A percentile compares a stretch with the other conserved stretches of the same genome.
Conservation (phyloP, 2,329 filamentous ascomycete species). For the Sordariomycetes sp. region DNA sequence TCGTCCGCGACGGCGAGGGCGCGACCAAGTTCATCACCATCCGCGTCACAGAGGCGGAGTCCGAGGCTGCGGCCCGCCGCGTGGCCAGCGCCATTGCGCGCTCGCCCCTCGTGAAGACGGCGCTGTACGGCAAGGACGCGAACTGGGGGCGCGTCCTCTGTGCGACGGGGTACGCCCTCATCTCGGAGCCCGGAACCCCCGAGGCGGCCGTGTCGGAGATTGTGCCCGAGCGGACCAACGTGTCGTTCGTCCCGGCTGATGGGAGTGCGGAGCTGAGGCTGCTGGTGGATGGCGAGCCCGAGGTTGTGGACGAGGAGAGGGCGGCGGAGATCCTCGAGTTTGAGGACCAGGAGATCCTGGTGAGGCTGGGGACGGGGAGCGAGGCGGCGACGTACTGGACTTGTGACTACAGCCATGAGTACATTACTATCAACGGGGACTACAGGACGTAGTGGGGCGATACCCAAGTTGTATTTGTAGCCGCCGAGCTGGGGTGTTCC, state of each 20-base stretch:
- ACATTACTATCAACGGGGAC: slow-evolving; percentile 55
- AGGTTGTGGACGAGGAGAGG: slow-evolving; percentile 62
- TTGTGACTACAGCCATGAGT: slow-evolving; percentile 79
- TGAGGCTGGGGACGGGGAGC: slow-evolving; percentile 55
- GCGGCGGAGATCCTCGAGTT: slow-evolving; percentile 66
- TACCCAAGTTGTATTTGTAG: background rate
- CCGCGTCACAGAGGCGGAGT: slow-evolving; percentile 60
- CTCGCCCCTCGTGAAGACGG: slow-evolving; percentile 92
- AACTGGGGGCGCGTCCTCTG: slow-evolving; percentile 98
- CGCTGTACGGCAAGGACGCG: slow-evolving; percentile 89
- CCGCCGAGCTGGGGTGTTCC: background rate
- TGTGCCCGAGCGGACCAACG: slow-evolving; percentile 56
- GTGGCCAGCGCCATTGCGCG: slow-evolving; percentile 81
- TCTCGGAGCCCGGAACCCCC: slow-evolving; percentile 43
- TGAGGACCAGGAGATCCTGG: slow-evolving; percentile 68
- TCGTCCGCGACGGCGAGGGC: slow-evolving; percentile 92
- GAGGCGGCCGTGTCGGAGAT: slow-evolving; percentile 49
- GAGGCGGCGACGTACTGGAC: slow-evolving; percentile 69
- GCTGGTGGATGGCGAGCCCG: slow-evolving; percentile 67
- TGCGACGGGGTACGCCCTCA: slow-evolving; percentile 70
- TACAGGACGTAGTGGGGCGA: slow-evolving; percentile 42
- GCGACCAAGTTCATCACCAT: slow-evolving; percentile 98
- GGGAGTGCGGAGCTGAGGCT: slow-evolving; percentile 66
- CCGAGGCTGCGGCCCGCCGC: slow-evolving; percentile 57
- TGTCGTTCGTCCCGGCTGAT: slow-evolving; percentile 67